Conservation (phyloP, 371 early-diverging fungal species). For the Mortierella sp. region DNA sequence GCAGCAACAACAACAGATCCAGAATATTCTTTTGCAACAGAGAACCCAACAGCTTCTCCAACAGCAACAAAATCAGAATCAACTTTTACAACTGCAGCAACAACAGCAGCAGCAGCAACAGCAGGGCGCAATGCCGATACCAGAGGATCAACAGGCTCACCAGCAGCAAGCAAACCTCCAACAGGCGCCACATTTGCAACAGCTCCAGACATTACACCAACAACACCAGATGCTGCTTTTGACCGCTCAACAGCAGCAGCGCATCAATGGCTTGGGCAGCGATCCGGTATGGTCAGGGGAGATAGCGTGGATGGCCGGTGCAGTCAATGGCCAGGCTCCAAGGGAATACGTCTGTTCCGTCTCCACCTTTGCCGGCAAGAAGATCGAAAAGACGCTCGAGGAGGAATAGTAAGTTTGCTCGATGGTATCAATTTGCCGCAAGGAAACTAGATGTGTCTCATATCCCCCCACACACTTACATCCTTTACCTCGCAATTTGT, state of each 20-base stretch:
- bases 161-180: conserved; percentile 15
- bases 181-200: conserved; percentile 39
- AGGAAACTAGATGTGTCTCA: too few species aligned
- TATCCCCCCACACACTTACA: background rate
- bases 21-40: conserved; percentile 28
- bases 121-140: conserved; percentile 22
- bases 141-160: conserved; percentile 8
- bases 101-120: conserved; percentile 33
- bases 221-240: conserved; percentile 37
- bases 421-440: background rate
- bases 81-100: conserved; percentile 36
- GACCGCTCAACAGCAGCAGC: conserved; percentile 47
- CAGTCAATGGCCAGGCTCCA: conserved; percentile 51
- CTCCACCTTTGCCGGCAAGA: conserved; percentile 66
- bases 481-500: conserved; percentile 29
- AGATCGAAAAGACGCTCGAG: conserved; percentile 52
- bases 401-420: conserved; percentile 70
- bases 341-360: conserved; percentile 63
- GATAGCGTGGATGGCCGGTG: conserved; percentile 68
- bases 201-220: conserved; percentile 57
- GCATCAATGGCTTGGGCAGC: conserved; percentile 42
- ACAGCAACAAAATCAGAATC: conserved; percentile 31
- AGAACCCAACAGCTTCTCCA: conserved; percentile 33
- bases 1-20: conserved; percentile 26
- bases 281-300: conserved; percentile 71